Percentiles rank a stretch among this genome's conserved stretches.
phyloP scores from a whole-genome alignment of 176 grass and related monocot genomes.

The Oryza officinalis region DNA sequence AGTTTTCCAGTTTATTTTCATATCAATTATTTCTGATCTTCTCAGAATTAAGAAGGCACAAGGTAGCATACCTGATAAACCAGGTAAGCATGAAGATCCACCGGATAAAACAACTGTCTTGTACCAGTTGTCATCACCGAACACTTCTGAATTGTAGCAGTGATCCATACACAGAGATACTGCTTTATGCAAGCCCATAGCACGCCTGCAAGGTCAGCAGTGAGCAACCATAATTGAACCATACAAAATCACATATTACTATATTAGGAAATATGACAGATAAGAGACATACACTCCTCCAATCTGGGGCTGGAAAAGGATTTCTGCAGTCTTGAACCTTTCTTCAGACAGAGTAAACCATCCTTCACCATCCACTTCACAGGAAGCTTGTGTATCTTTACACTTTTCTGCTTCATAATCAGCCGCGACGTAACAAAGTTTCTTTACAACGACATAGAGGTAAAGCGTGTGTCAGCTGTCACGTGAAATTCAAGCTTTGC shows the following conservation, averaged over 20 bases:
- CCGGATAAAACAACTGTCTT: slow-evolving; percentile 85
- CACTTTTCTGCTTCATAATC: slow-evolving; percentile 81
- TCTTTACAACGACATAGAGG: slow-evolving; percentile 51
- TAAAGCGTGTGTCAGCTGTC: slow-evolving; percentile 17
- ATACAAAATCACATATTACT: slow-evolving; percentile 19
- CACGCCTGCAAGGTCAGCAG: slow-evolving; percentile 55
- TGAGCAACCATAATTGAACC: slow-evolving; percentile 19
- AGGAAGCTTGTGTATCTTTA: slow-evolving; percentile 72
- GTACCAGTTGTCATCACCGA: slow-evolving; percentile 70
- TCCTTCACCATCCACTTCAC: slow-evolving; percentile 79
- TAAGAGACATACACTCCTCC: slow-evolving; percentile 62
- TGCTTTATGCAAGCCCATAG: slow-evolving; percentile 85
- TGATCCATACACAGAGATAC: slow-evolving; percentile 92
- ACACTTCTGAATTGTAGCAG: slow-evolving; percentile 63
- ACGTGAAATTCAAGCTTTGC: background rate
- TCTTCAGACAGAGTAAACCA: slow-evolving; percentile 81
- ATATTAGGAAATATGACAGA: background rate
- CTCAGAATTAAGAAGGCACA: background rate
- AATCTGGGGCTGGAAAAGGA: slow-evolving; percentile 89
- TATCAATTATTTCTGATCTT: background rate
- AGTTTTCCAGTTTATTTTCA: background rate
- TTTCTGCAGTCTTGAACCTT: slow-evolving; percentile 76
- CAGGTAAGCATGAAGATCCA: slow-evolving; percentile 84
- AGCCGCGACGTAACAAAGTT: slow-evolving; percentile 81
- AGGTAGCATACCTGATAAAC: slow-evolving; percentile 67